Base-by-base conservation (phyloP, 352 stramenopile genomes). In the Phytophthora pisi region DNA sequence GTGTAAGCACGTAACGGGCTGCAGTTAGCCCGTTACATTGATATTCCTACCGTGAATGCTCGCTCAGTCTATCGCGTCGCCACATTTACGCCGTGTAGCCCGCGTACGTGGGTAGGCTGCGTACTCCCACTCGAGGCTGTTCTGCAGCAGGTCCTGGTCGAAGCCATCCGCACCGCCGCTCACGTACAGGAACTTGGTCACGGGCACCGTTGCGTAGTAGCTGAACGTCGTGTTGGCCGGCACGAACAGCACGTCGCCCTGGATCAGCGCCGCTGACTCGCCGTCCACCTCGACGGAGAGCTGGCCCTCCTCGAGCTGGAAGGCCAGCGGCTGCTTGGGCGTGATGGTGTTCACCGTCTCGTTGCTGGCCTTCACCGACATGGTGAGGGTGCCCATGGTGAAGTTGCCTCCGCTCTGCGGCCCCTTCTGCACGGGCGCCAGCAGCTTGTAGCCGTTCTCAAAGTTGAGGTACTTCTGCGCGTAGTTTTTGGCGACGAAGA, bases 111-210 rank as follows among this genome's bases (percentile, higher is more conserved):
- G 78, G 64, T 86, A 84, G 8, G 56, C 75, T 38, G 74, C 68
- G 62, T 82, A 84, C 52, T 75, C 71, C 74, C 77, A 87, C 43
- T 75, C 61, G 52, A 71, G 46, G 58, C 70, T 86, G 43, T 74
- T 81, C 57, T 72, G 74, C n/a, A 83, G 65, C 51, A 86, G 54
- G 8, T 82, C 75, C 42, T 70, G 62, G 52, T 84, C 75, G 13
- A 84, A 75, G n/a, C 76, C 78, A 46, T 87, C 74, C 45, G 54
- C 71, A 0, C 78, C 78, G 3, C 57, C 78, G 57, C 78, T 83
- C 45, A 87, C 78, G 64, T 84, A 87, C 36, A 84, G 64, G 30
- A 86, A 82, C 70, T 86, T 86, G 61, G 78, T 86, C 54, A 83
- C 74, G 13, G 78, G 74, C 43, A 84, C 78, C 4, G 73, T 67